A percentile compares a stretch with the other conserved stretches of the same genome.
phyloP scores from a whole-genome alignment of 2,329 filamentous ascomycete species.

The Alternaria brassicicola region DNA sequence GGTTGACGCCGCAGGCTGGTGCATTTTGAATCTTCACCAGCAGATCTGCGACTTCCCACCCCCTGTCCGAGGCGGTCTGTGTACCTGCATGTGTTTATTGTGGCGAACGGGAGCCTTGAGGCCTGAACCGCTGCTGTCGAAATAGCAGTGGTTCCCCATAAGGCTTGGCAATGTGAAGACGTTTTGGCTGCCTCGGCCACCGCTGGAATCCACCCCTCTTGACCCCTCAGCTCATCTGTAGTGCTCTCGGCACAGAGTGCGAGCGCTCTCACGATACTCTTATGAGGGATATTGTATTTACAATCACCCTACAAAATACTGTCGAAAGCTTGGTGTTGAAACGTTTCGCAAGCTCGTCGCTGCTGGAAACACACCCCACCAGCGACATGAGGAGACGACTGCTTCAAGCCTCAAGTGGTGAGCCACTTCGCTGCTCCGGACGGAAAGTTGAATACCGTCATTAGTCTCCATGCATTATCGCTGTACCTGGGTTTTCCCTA shows the following conservation, averaged over 20 bases:
- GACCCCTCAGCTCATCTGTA: conserved; percentile 3
- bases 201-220: conserved; percentile 5
- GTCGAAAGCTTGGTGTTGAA: conserved; percentile 26
- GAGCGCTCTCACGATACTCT: conserved; percentile 6
- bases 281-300: neutral
- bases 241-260: conserved; percentile 1
- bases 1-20: conserved; percentile 14
- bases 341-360: conserved; percentile 24
- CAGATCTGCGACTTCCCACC: conserved; percentile 33
- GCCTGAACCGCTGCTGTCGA: conserved; percentile 27
- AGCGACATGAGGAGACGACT: conserved; percentile 19
- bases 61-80: conserved; percentile 21
- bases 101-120: conserved; percentile 9
- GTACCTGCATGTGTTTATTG: conserved; percentile 29
- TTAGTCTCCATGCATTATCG: conserved; percentile 33
- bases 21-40: conserved; percentile 11
- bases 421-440: conserved; percentile 29
- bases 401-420: conserved; percentile 26
- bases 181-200: conserved; percentile 29
- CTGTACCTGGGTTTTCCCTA: conserved; percentile 19
- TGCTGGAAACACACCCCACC: conserved; percentile 20
- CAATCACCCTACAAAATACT: neutral
- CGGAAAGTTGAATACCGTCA: conserved; percentile 40
- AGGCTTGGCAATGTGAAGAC: conserved; percentile 28
- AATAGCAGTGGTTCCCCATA: conserved; percentile 29